These are phyloP conservation scores for button mushroom (Agaricus bisporus) DNA, from an alignment of 768 basidiomycete species.

Conservation along the genomic window DNA sequence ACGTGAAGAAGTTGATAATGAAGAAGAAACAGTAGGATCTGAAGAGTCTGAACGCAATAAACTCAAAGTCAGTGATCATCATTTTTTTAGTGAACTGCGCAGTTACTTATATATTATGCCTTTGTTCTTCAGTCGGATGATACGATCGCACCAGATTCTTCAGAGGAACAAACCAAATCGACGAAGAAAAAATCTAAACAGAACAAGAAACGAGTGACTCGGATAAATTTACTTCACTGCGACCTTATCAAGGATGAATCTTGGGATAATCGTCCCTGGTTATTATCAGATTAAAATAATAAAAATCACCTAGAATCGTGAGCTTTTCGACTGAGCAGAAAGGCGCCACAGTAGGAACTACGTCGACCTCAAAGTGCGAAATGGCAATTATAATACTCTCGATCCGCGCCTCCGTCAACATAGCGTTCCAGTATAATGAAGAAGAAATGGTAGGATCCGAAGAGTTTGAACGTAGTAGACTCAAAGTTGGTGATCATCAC, in stretches of 20 bases:
- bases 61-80: no score
- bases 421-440: constrained; percentile 53
- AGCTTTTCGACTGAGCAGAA: no score
- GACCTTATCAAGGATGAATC: constrained; percentile 82
- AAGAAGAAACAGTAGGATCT: neutral
- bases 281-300: constrained; percentile 35
- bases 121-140: no score
- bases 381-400: constrained; percentile 84
- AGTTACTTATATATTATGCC: no score
- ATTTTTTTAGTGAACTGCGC: no score
- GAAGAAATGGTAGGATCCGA: neutral
- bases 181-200: constrained; percentile 19
- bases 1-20: constrained; percentile 37
- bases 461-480: no score
- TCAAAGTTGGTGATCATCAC: no score
- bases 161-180: constrained; percentile 4
- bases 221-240: constrained; percentile 62
- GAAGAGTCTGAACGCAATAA: no score
- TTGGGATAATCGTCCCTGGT: constrained; percentile 58
- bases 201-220: constrained; percentile 28
- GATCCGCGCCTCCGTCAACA: constrained; percentile 77
- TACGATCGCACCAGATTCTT: no score
- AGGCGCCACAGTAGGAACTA: no score
- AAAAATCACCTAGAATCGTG: no score
- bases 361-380: no score